Base-by-base conservation (phyloP, 306 rosid species). In the Cicer cuneatum region DNA sequence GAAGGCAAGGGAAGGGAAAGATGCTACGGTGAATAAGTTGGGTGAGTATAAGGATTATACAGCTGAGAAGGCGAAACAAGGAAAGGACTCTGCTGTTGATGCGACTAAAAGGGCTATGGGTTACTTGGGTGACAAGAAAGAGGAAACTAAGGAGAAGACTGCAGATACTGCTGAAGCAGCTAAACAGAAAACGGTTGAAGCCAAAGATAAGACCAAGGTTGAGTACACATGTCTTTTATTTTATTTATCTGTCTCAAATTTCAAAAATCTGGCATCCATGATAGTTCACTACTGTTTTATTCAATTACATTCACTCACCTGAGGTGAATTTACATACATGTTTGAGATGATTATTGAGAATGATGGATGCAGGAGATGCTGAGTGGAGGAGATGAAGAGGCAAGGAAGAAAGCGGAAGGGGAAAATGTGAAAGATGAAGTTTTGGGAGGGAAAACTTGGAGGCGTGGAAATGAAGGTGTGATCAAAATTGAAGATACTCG, bases 21-120 rank as follows among this genome's bases (percentile, higher is more conserved):
- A 86, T 7, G n/a, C 71, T 0, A 62, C 86, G 0, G 1, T 16
- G 74, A 9, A 54, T 8, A 83, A 81, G 57, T 24, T 57, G 8
- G 63, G 71, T 0, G 88, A 83, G 59, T 73, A 82, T 18, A 65
- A 80, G 40, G 90, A 87, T 0, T 82, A 72, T 14, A 62, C 92
- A 0, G 80, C 63, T 1, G 90, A 87, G 89, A 89, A 85, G 58
- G 83, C 85, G 0, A 83, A 83, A 48, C 91, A 91, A 66, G 91
- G 87, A 24, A 88, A 86, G 61, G 89, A 89, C 35, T 73, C 90
- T 0, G 88, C 96, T n/a, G 80, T 88, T 0, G 90, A 73, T 16
- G 90, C 93, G 0, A 90, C 91, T 0, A 76, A 75, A 53, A 77
- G 77, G n/a, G 90, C 96, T 3, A 69, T 85, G 76, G 92, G 33